Conservation (phyloP, 495 filamentous ascomycete genomes). For the Aspergillus kassunensis region DNA sequence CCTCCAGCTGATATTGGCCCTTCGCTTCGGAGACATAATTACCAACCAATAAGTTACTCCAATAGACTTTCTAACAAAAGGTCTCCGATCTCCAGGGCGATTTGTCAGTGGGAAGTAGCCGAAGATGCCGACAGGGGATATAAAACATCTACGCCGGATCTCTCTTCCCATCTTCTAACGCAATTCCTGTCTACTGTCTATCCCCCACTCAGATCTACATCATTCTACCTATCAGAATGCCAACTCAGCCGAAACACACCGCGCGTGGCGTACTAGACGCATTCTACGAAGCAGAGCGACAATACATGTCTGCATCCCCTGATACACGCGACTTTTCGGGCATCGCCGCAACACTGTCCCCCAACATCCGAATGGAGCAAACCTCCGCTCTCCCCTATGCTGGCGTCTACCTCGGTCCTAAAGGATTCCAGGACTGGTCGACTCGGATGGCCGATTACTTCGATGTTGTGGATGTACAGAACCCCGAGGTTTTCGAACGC, state of each 20-base stretch:
- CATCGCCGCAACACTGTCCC: not conserved
- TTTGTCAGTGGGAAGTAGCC: not conserved
- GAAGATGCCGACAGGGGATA: not conserved
- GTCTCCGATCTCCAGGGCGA: no score
- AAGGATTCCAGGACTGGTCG: slow-evolving; percentile 1
- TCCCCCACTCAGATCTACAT: not conserved
- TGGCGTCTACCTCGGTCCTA: not conserved
- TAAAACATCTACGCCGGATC: not conserved
- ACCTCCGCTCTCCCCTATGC: slow-evolving; percentile 7
- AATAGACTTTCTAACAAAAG: no score
- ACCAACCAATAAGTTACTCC: no score
- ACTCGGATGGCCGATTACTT: slow-evolving; percentile 1
- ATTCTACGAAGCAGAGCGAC: slow-evolving; percentile 3
- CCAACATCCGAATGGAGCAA: not conserved
- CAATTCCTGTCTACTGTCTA: not conserved
- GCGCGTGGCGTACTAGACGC: slow-evolving; percentile 1
- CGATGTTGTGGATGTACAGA: slow-evolving; percentile 1
- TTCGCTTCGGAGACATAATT: no score
- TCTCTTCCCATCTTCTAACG: no score
- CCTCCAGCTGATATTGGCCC: no score
- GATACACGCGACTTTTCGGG: not conserved
- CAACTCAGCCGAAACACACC: not conserved
- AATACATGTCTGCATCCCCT: not conserved
- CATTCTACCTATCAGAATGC: not conserved
- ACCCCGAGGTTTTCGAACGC: slow-evolving; percentile 4